Evolutionary conservation across 306 rosid species (phyloP), one percentile per base, ranked within the genome.

Genomic region (Gastrolobium bilobum): DNA sequence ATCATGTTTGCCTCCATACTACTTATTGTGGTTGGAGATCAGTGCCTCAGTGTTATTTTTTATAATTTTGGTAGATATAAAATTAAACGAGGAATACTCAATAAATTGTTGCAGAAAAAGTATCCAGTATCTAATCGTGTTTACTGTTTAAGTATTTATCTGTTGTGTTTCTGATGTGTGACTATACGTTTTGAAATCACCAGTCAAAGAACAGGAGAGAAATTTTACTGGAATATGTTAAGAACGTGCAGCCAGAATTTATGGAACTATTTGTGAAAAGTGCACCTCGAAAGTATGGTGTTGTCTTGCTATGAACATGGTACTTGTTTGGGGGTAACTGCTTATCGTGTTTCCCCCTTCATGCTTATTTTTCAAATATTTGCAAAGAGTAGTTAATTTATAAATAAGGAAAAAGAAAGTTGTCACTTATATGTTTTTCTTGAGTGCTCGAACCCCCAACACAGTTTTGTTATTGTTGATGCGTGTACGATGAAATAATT

Each of bases 191-290:
- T 70, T 82, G 86, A 69, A 79, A 78, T 75, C 48, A 52, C 33
- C 86, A 93, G 98, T 90, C 98, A 11, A 91, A 93, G 88, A 78
- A 88, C 79, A 89, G 98, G 87, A 90, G 98, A 83, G 99, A 95
- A 10, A 93, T 95, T 80, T 88, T 95, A 5, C 81, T 93, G 87
- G 99, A 95, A 84, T 95, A 95, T 75, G 99, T 95, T 0, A 90
- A 93, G 88, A 95, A 85, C 73, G 99, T 95, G 80, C 89, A 93
- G 84, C 99, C 99, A 20, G 99, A 95, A 87, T 93, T 95, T 84
- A 92, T 95, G 99, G 98, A 93, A 79, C 79, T 93, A 86, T 95
- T 95, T 87, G 94, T 95, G 67, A 90, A 95, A 83, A 90, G 96
- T 78, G 99, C 98, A 13, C 98, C 99, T 34, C 91, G 90, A 71